phyloP scores from a whole-genome alignment of 2,329 filamentous ascomycete genomes.

The Orbilia ellipsospora region DNA sequence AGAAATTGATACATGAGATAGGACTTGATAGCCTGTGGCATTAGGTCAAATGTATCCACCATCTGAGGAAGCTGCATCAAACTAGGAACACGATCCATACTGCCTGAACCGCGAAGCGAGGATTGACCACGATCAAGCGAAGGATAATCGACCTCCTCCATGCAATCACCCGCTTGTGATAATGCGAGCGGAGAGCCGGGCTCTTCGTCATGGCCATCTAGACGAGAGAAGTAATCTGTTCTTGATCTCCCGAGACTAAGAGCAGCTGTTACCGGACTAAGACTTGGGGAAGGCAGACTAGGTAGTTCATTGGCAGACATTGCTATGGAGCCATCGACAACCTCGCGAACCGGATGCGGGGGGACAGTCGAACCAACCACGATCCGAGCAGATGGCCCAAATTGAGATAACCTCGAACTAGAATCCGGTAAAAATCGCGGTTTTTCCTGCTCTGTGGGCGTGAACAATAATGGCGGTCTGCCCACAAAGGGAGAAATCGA shows the following conservation, averaged over 20 bases:
- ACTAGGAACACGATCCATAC: slow-evolving; percentile 62
- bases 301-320: slow-evolving; percentile 83
- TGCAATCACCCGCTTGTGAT: slow-evolving; percentile 60
- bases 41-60: slow-evolving; percentile 87
- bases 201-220: slow-evolving; percentile 62
- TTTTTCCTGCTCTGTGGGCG: slow-evolving; percentile 50
- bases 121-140: slow-evolving; percentile 57
- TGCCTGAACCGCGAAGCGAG: slow-evolving; percentile 59
- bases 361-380: slow-evolving; percentile 4
- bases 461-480: slow-evolving; percentile 35
- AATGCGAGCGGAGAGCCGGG: slow-evolving; percentile 57
- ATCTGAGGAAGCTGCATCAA: slow-evolving; percentile 85
- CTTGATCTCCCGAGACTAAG: slow-evolving; percentile 68
- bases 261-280: slow-evolving; percentile 88
- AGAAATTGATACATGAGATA: slow-evolving; percentile 98
- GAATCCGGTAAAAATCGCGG: slow-evolving; percentile 17
- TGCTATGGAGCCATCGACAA: slow-evolving; percentile 67
- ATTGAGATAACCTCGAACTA: not conserved
- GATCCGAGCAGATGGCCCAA: slow-evolving; percentile 1
- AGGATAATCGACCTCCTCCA: slow-evolving; percentile 64
- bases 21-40: slow-evolving; percentile 90
- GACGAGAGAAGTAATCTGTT: slow-evolving; percentile 60
- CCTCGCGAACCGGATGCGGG: slow-evolving; percentile 9
- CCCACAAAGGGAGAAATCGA: slow-evolving; percentile 14
- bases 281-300: slow-evolving; percentile 90